phyloP scores from a whole-genome alignment of 2,329 filamentous ascomycete genomes.

The Xylariomycetidae sp. region DNA sequence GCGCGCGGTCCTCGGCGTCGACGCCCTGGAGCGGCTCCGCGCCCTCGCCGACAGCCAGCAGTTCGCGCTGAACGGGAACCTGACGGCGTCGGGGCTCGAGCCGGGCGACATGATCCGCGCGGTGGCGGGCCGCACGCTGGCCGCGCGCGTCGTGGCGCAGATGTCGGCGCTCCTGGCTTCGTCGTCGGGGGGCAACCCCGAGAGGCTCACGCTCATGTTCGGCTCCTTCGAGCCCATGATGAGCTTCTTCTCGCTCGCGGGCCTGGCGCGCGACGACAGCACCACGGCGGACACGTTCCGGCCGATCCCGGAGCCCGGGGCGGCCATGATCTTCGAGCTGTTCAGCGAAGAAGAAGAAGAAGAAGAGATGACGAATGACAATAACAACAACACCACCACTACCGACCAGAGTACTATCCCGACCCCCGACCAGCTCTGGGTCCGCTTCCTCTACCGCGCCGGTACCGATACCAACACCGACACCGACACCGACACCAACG shows the following conservation, averaged over 20 bases:
- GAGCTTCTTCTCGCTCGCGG: constrained; percentile 47
- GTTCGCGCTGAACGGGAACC: constrained; percentile 48
- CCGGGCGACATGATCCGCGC: constrained; percentile 39
- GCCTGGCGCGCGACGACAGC: constrained; percentile 39
- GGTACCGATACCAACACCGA: too few relatives aligned
- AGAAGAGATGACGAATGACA: too few relatives aligned
- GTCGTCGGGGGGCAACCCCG: constrained; percentile 21
- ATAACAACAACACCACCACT: constrained; percentile 21
- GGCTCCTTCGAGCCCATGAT: constrained; percentile 52
- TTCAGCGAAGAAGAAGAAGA: too few relatives aligned
- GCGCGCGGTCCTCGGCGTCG: constrained; percentile 30
- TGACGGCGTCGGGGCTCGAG: constrained; percentile 49
- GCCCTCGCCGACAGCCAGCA: constrained; percentile 65
- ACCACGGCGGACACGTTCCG: constrained; percentile 49
- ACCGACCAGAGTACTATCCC: constrained; percentile 16
- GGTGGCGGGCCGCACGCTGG: constrained; percentile 50
- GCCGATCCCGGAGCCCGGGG: constrained; percentile 62
- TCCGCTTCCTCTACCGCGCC: constrained; percentile 55
- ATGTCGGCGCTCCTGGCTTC: constrained; percentile 39
- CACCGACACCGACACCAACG: too few relatives aligned
- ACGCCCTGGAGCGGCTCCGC: constrained; percentile 39
- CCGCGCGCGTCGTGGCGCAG: constrained; percentile 36
- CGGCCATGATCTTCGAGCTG: constrained; percentile 70
- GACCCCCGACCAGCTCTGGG: constrained; percentile 35
- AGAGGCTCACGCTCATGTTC: constrained; percentile 50